Base-by-base conservation (phyloP, 176 grass and related monocot species). In the Zizania latifolia region DNA sequence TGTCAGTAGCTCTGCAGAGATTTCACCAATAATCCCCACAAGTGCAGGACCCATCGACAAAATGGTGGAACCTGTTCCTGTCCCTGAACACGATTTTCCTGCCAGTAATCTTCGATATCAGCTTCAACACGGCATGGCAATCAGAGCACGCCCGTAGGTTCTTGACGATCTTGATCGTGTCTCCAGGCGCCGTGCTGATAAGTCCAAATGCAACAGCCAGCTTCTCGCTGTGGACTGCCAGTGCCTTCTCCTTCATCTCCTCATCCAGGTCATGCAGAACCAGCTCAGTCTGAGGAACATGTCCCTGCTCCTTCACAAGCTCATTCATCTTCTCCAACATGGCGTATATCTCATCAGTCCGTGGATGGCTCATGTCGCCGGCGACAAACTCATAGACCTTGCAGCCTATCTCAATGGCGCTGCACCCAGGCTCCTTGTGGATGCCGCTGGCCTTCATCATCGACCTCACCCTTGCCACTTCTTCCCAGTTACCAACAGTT, bases 21-120 rank as follows among this genome's bases (percentile, higher is more conserved):
- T n/a, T n/a, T 86, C 90, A 97, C 94, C 94, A 97, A 59, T 93
- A 93, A 85, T 97, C 90, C 15, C 86, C 94, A 24, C 94, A 97
- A 23, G 71, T 87, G 71, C 94, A 97, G 2, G 37, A 80, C 31
- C 90, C 94, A 16, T 97, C 78, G 2, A 82, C 74, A 61, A 97
- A 97, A 88, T 93, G 86, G 71, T 93, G 94, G 65, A 97, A 93
- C 34, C 94, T 81, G 84, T 81, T 93, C 40, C 88, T 70, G 79
- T 97, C 94, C 75, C 90, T 89, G 16, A 97, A 89, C 37, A 97
- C 78, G n/a, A 97, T 97, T 39, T 54, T 93, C 83, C 94, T 84
- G 27, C 77, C 72, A 0, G 86, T 87, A 65, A 92, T 84, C 76
- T 81, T 89, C 1, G 94, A 90, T 34, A 89, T 75, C 21, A 94